Conservation (phyloP, 805 yeast species). For the Candida wancherniae region DNA sequence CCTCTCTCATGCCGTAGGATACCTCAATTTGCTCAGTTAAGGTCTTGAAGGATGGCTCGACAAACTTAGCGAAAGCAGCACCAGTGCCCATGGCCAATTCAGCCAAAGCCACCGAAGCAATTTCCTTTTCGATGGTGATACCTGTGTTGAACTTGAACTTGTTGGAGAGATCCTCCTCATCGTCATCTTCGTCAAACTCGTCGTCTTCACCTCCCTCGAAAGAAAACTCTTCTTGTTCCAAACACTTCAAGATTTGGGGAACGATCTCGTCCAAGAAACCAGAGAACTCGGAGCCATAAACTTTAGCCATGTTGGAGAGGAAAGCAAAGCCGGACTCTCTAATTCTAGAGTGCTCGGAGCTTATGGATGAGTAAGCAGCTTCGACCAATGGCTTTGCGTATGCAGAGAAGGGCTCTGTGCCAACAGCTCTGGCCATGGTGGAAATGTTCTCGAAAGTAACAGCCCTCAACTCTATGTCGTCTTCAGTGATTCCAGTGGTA, state of each 20-base stretch:
- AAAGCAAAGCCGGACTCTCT: slow-evolving; percentile 95
- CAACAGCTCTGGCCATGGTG: slow-evolving; percentile 95
- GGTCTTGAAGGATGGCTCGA: slow-evolving; percentile 61
- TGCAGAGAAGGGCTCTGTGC: slow-evolving; percentile 79
- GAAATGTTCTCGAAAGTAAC: slow-evolving; percentile 90
- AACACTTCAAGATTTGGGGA: slow-evolving; percentile 78
- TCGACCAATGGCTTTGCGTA: slow-evolving; percentile 85
- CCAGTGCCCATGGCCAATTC: slow-evolving; percentile 89
- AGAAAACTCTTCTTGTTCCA: slow-evolving; percentile 82
- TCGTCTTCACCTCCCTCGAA: slow-evolving; percentile 49
- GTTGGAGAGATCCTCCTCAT: slow-evolving; percentile 53
- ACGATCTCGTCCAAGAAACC: slow-evolving; percentile 78
- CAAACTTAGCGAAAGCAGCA: slow-evolving; percentile 70
- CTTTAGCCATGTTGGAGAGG: slow-evolving; percentile 89
- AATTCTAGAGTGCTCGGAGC: slow-evolving; percentile 74
- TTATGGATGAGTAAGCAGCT: slow-evolving; percentile 77
- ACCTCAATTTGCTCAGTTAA: slow-evolving; percentile 71
- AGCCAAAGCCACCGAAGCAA: slow-evolving; percentile 84
- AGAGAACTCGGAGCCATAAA: slow-evolving; percentile 85
- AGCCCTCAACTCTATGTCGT: slow-evolving; percentile 87
- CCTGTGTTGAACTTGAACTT: slow-evolving; percentile 88
- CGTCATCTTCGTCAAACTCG: slow-evolving; percentile 49
- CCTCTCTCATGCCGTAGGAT: slow-evolving; percentile 87
- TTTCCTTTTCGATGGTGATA: slow-evolving; percentile 91
- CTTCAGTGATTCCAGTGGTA: slow-evolving; percentile 77